phyloP scores from a whole-genome alignment of 345 rosid genomes.

The Gossypium rotundifolium region DNA sequence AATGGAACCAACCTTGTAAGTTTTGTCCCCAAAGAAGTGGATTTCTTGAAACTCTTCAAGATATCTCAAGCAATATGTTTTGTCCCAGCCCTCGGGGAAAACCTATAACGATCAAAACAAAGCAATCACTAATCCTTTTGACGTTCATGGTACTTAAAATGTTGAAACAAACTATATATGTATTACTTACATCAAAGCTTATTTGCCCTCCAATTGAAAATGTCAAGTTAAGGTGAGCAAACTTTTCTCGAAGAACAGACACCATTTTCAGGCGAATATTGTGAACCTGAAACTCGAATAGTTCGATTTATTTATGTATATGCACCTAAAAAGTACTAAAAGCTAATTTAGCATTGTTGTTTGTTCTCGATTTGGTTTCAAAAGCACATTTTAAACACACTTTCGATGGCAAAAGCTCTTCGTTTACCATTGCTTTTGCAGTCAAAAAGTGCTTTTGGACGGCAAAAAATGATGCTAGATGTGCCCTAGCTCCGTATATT shows the following conservation, averaged over 20 bases:
- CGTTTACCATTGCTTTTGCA: no score
- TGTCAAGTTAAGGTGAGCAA: conserved; percentile 83
- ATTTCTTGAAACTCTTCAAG: conserved; percentile 73
- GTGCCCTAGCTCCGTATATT: not conserved
- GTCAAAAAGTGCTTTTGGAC: no score
- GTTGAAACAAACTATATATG: conserved; percentile 13
- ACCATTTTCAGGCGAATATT: conserved; percentile 83
- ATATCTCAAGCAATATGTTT: conserved; percentile 90
- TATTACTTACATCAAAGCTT: conserved; percentile 80
- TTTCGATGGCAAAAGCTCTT: no score
- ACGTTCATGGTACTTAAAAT: not conserved
- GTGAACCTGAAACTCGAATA: conserved; percentile 58
- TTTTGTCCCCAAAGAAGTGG: conserved; percentile 99
- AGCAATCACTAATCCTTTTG: not conserved
- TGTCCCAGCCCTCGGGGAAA: conserved; percentile 98
- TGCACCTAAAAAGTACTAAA: not conserved
- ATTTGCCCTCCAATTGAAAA: conserved; percentile 98
- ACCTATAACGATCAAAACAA: conserved; percentile 41
- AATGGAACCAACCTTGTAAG: conserved; percentile 60
- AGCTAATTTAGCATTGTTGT: no score
- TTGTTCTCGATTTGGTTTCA: no score
- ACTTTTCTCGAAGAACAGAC: conserved; percentile 73
- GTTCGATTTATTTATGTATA: conserved; percentile 4
- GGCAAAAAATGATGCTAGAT: no score
- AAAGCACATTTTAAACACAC: no score